These are phyloP conservation scores for Lodderomyces margitis DNA, from an alignment of 1,139 yeast genomes.

Conservation along the genomic window DNA sequence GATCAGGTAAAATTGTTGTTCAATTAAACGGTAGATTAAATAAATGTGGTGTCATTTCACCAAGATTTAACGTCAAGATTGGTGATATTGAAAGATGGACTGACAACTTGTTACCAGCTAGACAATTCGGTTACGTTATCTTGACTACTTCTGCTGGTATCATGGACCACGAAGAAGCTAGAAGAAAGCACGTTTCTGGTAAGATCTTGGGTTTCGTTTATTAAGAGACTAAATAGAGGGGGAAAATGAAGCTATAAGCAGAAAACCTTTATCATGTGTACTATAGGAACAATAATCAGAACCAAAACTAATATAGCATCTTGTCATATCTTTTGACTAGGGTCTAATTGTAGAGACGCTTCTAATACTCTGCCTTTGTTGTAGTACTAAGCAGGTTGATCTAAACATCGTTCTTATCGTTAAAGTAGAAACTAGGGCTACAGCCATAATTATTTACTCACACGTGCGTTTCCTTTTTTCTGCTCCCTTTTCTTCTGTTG, in stretches of 20 bases:
- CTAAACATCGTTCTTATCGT: no score
- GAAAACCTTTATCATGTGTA: no score
- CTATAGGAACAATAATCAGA: slow-evolving; percentile 1
- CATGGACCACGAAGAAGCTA: slow-evolving; percentile 99
- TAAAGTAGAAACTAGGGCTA: neutral
- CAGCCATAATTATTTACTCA: no score
- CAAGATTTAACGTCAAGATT: slow-evolving; percentile 95
- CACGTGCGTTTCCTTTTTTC: neutral
- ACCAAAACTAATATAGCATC: neutral
- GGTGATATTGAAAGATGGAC: slow-evolving; percentile 97
- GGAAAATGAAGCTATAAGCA: no score
- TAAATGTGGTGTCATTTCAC: slow-evolving; percentile 98
- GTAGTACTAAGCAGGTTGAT: no score
- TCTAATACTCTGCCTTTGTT: no score
- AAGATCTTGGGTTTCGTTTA: slow-evolving; percentile 96
- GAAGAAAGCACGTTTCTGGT: slow-evolving; percentile 99
- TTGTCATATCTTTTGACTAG: neutral
- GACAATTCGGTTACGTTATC: slow-evolving; percentile 97
- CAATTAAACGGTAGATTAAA: slow-evolving; percentile 97
- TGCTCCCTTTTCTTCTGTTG: neutral
- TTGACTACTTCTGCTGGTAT: slow-evolving; percentile 99
- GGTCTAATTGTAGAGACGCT: no score
- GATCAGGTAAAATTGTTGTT: slow-evolving; percentile 96
- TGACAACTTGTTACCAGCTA: slow-evolving; percentile 94
- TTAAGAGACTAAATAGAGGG: slow-evolving; percentile 36